Conservation (phyloP, 2,329 filamentous ascomycete genomes). For the Alternaria solani region DNA sequence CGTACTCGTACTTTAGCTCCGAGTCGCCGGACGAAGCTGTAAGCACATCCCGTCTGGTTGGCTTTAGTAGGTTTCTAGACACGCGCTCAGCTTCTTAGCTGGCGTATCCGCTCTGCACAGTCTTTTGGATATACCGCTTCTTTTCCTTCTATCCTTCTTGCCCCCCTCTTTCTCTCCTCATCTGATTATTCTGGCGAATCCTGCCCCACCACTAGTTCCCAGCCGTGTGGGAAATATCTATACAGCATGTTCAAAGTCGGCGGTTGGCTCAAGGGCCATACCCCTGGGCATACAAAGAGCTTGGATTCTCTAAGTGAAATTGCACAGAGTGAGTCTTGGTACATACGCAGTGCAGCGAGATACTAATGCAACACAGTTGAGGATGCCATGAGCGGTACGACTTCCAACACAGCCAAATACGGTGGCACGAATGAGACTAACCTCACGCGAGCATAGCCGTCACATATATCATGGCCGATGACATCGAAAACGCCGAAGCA, state of each 20-base stretch:
- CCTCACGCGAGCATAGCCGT: conserved; percentile 60
- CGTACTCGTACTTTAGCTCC: conserved; percentile 28
- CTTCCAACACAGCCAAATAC: background rate
- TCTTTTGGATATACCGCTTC: background rate
- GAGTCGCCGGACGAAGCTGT: conserved; percentile 25
- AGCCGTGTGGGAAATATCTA: background rate
- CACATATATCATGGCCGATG: conserved; percentile 83
- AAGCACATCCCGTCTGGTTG: conserved; percentile 17
- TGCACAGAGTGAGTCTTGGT: conserved; percentile 57
- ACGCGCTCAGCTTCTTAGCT: conserved; percentile 9
- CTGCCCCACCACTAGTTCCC: background rate
- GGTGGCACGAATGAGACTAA: conserved; percentile 27
- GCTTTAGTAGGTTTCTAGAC: conserved; percentile 12
- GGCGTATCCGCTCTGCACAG: background rate
- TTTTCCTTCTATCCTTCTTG: background rate
- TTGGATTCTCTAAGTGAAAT: conserved; percentile 66
- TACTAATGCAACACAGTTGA: conserved; percentile 49
- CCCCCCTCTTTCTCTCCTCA: background rate
- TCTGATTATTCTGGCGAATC: background rate
- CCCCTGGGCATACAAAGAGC: conserved; percentile 60
- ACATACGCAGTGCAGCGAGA: background rate
- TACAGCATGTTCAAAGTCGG: conserved; percentile 45
- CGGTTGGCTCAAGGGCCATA: conserved; percentile 50
- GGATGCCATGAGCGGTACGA: conserved; percentile 58
- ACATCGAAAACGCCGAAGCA: conserved; percentile 83